Evolutionary conservation across 306 rosid genomes (phyloP), one percentile per base, ranked within the genome.

Genomic region (Ammopiptanthus mongolicus): DNA sequence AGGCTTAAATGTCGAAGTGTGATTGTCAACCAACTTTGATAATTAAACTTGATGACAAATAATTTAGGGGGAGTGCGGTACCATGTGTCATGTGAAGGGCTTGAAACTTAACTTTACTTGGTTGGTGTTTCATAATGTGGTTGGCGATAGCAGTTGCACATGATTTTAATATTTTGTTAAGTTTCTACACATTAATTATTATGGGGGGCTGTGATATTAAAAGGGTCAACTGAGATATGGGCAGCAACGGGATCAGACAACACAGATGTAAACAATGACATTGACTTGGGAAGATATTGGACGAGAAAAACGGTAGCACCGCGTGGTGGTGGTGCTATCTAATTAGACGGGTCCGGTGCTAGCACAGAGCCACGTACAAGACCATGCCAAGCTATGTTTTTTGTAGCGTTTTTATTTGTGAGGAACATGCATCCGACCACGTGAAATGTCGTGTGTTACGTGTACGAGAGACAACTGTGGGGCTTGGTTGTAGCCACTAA

Each of bases 401-500:
- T 28, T 62, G 29, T 41, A 58, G 65, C 21, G 42, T 44, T 57
- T 66, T 66, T 66, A 51, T 60, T 62, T 63, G 84, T 21, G 69
- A 68, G 55, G 65, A 76, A 61, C 76, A 76, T 61, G 85, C 50
- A 66, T 44, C 67, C 44, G 56, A 51, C 81, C 89, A 86, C 81
- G 83, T 83, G 85, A 59, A 31, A 29, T 73, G 87, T 53, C 22
- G 84, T 64, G 74, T 64, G 70, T 48, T 80, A 25, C n/a, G 76
- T 59, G 66, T 28, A 37, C 13, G 53, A 68, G 58, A 73, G 52
- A 53, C 53, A 63, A 79, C 22, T 17, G 78, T 76, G 82, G 84
- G 84, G 37, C 78, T 71, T 50, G 61, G 36, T 61, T 80, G 87
- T 56, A 51, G 48, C 33, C 82, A 41, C 82, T 75, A 74, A 22